These are phyloP conservation scores for Jasminum sambac DNA, from an alignment of 257 asterid species.

Conservation along the genomic window DNA sequence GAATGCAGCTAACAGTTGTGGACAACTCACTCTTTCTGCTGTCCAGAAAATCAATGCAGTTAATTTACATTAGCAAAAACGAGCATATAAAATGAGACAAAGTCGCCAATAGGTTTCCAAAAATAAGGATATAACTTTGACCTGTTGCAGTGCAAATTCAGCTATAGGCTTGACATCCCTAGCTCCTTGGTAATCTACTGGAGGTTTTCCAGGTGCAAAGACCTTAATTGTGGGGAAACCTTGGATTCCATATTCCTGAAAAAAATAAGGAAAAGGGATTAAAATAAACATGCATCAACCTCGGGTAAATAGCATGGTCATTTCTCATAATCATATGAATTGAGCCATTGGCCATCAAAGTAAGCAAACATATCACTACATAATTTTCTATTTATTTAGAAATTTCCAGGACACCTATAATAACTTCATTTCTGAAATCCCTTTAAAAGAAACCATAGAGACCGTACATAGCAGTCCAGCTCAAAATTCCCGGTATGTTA, in stretches of 20 bases:
- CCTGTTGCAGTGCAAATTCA: slow-evolving; percentile 73
- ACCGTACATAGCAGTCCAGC: background rate
- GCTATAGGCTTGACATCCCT: slow-evolving; percentile 85
- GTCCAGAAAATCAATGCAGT: background rate
- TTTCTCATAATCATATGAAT: background rate
- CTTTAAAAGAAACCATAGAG: background rate
- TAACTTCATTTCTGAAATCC: background rate
- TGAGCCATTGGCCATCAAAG: background rate
- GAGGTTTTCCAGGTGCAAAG: slow-evolving; percentile 87
- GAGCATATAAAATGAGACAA: background rate
- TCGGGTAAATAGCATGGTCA: background rate
- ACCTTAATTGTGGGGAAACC: slow-evolving; percentile 98
- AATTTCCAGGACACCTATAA: background rate
- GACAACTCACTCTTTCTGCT: slow-evolving; percentile 8
- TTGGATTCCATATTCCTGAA: slow-evolving; percentile 82
- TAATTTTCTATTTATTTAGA: background rate
- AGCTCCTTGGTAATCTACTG: slow-evolving; percentile 89
- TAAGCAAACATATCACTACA: background rate
- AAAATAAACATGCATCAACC: background rate
- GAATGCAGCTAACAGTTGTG: background rate
- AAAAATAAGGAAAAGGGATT: slow-evolving; percentile 14
- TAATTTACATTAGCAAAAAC: background rate
- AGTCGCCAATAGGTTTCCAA: background rate
- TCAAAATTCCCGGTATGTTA: background rate
- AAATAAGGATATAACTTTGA: slow-evolving; percentile 19